Evolutionary conservation across 805 yeast genomes (phyloP), one percentile per base, ranked within the genome.

Genomic region (Yarrowia osloensis): DNA sequence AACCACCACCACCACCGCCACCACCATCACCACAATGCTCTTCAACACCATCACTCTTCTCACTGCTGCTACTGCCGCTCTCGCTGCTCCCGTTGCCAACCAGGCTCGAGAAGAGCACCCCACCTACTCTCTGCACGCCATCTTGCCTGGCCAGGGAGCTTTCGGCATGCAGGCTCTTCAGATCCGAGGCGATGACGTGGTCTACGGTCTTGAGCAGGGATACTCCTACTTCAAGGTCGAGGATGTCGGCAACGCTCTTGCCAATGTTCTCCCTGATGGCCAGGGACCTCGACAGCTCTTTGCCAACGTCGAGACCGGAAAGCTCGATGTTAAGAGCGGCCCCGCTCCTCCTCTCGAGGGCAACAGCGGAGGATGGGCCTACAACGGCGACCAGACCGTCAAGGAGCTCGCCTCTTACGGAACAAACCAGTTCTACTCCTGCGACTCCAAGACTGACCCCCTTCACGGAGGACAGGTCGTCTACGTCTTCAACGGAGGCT

Each of bases 271-370:
- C 8, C 3, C 21, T 11, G 31, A 26, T 12, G 50, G 50, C 33
- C 50, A 46, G 50, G 33, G 21, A 3, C 31, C 50, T n/a, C 12
- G 12, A 7, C 50, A 46, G 33, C 50, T 46, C 21, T 26, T 46
- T 17, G 50, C 50, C 33, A n/a, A 46, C 15, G 33, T 26, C 7
- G 8, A 46, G 33, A 46, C 50, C 21, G 50, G 50, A 5, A 46
- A 46, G 15, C 31, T 46, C 15, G 50, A 46, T 8, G 33, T 46
- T 22, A 26, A 26, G 21, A 8, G n/a, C 12, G 33, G 12, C 2
- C 50, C 50, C 9, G 50, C 50, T 17, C 33, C 50, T 46, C 50
- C 50, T n/a, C 50, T 46, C 4, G 50, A 46, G 33, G 33, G 33
- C 19, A 46, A 46, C 50, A 26, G 33, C 29, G 50, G 50, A 46